Percentiles rank a stretch among this genome's conserved stretches.
phyloP scores from a whole-genome alignment of 169 alveolate species.

The Plasmodium chabaudi region DNA sequence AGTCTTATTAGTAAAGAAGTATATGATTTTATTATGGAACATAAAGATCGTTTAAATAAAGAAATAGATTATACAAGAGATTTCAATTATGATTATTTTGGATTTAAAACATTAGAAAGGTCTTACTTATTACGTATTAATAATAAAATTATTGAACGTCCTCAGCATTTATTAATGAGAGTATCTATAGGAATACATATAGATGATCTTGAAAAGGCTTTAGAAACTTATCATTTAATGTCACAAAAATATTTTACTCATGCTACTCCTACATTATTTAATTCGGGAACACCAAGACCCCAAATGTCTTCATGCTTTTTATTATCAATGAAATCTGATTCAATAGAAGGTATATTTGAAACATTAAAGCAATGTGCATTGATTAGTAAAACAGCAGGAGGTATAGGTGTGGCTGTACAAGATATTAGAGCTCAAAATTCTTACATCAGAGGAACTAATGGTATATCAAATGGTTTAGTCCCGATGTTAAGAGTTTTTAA shows the following conservation, averaged over 20 bases:
- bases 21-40: conserved; percentile 89
- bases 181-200: conserved; percentile 97
- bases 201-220: conserved; percentile 95
- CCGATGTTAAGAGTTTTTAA: conserved; percentile 98
- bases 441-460: conserved; percentile 98
- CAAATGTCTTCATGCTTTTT: conserved; percentile 98
- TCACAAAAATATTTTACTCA: conserved; percentile 97
- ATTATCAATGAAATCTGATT: conserved; percentile 94
- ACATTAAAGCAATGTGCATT: conserved; percentile 96
- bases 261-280: conserved; percentile 99
- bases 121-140: conserved; percentile 92
- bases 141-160: conserved; percentile 96
- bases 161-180: conserved; percentile 98
- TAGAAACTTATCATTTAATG: conserved; percentile 95
- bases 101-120: conserved; percentile 98
- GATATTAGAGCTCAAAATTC: conserved; percentile 96
- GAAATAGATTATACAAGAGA: conserved; percentile 95
- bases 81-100: conserved; percentile 97
- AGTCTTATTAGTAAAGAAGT: conserved; percentile 94
- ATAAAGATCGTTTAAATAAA: conserved; percentile 90
- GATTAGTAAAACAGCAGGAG: conserved; percentile 98
- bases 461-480: conserved; percentile 97
- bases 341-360: conserved; percentile 98
- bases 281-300: conserved; percentile 97
- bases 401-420: conserved; percentile 97